Conservation (phyloP, 2,329 filamentous ascomycete genomes). For the Ceratocystis cubensis region DNA sequence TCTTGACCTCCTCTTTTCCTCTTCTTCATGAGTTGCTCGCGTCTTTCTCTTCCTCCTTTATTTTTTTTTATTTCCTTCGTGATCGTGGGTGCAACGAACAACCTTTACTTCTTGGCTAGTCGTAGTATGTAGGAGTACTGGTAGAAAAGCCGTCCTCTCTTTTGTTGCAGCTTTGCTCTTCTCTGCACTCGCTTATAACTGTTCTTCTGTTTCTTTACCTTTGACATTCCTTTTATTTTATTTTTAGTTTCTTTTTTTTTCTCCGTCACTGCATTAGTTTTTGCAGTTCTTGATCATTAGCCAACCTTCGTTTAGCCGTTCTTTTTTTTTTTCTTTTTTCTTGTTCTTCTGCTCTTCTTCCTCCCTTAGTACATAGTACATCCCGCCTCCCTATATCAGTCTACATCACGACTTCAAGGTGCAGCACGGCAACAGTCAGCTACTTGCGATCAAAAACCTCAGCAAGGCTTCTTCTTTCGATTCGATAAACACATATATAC, state of each 20-base stretch:
- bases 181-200: conserved; percentile 5
- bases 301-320: not conserved
- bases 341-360: not conserved
- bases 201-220: not conserved
- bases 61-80: not conserved
- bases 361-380: not conserved
- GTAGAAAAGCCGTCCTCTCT: not conserved
- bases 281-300: not conserved
- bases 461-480: not conserved
- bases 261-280: not conserved
- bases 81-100: not conserved
- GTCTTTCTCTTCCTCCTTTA: not conserved
- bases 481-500: too few relatives aligned
- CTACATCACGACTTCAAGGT: not conserved
- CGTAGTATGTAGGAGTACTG: not conserved
- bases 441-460: not conserved
- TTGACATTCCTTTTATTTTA: conserved; percentile 7
- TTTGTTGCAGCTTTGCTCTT: not conserved
- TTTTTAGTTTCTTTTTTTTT: conserved; percentile 5
- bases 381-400: not conserved
- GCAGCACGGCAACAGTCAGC: not conserved
- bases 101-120: not conserved
- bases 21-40: not conserved
- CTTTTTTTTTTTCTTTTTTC: not conserved
- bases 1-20: conserved; percentile 1